Evolutionary conservation across 2,329 filamentous ascomycete genomes (phyloP), one percentile per base, ranked within the genome.

Genomic region (Cephalotrichum gorgonifer): DNA sequence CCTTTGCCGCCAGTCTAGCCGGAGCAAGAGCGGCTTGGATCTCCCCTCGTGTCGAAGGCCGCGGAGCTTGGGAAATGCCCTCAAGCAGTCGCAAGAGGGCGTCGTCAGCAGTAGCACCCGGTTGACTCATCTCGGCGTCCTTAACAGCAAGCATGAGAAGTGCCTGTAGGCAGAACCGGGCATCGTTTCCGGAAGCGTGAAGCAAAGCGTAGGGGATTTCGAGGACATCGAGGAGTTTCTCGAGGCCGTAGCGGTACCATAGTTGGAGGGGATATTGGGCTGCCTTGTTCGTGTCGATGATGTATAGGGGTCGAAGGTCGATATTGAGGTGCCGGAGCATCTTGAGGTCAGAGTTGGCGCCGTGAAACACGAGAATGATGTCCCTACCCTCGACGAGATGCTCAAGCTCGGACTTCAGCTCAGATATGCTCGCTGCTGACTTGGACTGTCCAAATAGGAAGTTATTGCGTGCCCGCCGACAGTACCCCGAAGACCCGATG

Each of bases 121-220:
- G 38, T 22, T 20, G 38, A 22, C 38, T 26, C 22, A 3, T 23
- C 39, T 25, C 39, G 22, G 3, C 49, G n/a, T 50, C 38, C 14
- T 39, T 31, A 30, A 54, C 53, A 2, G 51, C 51, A 44, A 55
- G 49, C 52, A 55, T 56, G 0, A 57, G 50, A 17, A 49, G 23
- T 25, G 52, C 54, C 42, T 53, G 53, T 23, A 62, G 51, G 8
- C 53, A 50, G 27, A 59, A 63, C 47, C 57, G 54, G 8, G 58
- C 58, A 43, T 62, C 59, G 35, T 62, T 64, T 1, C 58, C 60
- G 15, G 58, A 57, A 3, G 51, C 35, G 17, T 60, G 57, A 15
- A 61, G 50, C 6, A 47, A 20, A 17, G 46, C 49, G 47, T 52
- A 57, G 4, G 54, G 53, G 6, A 50, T 27, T 12, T 33, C 39